Conservation (phyloP, 306 rosid species). For the Begonia loranthoides region DNA sequence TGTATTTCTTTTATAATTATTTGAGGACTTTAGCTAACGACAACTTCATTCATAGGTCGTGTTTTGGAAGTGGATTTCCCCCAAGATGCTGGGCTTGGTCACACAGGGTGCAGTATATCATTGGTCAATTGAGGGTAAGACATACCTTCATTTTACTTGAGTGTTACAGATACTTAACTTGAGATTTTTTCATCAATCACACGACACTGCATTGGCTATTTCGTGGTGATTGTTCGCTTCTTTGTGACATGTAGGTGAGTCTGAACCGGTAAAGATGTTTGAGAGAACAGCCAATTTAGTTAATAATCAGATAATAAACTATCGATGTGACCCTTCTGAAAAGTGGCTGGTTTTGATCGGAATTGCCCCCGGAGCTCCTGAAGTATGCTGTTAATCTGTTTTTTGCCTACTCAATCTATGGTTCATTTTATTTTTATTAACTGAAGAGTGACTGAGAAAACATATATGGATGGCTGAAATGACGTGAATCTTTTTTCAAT, state of each 20-base stretch:
- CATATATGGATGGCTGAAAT: too few species aligned
- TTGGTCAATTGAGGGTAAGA: conserved; percentile 92
- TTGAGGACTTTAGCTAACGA: not conserved
- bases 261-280: conserved; percentile 91
- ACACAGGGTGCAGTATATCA: conserved; percentile 91
- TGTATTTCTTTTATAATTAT: too few species aligned
- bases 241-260: conserved; percentile 47
- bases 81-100: conserved; percentile 85
- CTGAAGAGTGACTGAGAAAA: too few species aligned
- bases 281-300: conserved; percentile 91
- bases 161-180: not conserved
- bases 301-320: conserved; percentile 91
- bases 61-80: conserved; percentile 97
- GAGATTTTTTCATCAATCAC: not conserved
- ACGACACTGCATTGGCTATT: not conserved
- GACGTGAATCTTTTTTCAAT: too few species aligned
- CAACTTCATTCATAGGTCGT: conserved; percentile 44
- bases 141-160: conserved; percentile 6
- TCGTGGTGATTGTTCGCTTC: not conserved
- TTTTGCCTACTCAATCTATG: too few species aligned
- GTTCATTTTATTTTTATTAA: too few species aligned
- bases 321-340: conserved; percentile 89
- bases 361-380: conserved; percentile 97
- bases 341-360: conserved; percentile 99
- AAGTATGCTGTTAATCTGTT: conserved; percentile 34